phyloP scores from a whole-genome alignment of 1,139 yeast genomes.

The Blastobotrys serpentis region DNA sequence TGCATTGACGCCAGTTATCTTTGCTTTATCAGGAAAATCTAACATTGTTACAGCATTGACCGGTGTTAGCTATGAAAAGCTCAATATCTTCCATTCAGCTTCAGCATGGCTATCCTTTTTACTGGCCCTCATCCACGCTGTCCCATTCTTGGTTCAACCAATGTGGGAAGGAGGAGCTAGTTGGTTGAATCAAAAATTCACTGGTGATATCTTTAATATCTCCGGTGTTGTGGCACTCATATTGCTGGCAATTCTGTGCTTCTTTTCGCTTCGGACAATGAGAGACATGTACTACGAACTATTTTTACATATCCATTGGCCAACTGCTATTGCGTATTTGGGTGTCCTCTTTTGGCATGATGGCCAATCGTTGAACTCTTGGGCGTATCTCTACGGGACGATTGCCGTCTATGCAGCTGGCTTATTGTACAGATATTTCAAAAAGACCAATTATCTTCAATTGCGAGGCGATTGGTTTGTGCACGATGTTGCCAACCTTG shows the following conservation, averaged over 20 bases:
- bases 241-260: conserved; percentile 48
- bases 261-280: conserved; percentile 47
- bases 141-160: conserved; percentile 53
- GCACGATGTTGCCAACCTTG: conserved; percentile 47
- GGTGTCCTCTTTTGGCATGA: conserved; percentile 56
- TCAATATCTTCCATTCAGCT: conserved; percentile 58
- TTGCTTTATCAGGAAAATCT: conserved; percentile 62
- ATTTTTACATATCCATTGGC: conserved; percentile 60
- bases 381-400: conserved; percentile 56
- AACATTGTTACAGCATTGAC: conserved; percentile 58
- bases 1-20: conserved; percentile 53
- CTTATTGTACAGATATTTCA: conserved; percentile 49
- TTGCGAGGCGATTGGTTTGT: conserved; percentile 46
- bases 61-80: conserved; percentile 61
- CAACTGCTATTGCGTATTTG: conserved; percentile 53
- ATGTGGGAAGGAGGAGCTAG: conserved; percentile 51
- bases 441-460: conserved; percentile 50
- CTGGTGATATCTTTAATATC: conserved; percentile 20
- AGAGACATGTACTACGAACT: conserved; percentile 51
- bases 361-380: conserved; percentile 41
- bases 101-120: conserved; percentile 53
- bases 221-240: conserved; percentile 48
- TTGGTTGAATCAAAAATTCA: conserved; percentile 20
- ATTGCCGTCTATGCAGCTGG: conserved; percentile 58
- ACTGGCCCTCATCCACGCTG: conserved; percentile 52